phyloP scores from a whole-genome alignment of 106 monocot genomes.

The Acorus calamus region DNA sequence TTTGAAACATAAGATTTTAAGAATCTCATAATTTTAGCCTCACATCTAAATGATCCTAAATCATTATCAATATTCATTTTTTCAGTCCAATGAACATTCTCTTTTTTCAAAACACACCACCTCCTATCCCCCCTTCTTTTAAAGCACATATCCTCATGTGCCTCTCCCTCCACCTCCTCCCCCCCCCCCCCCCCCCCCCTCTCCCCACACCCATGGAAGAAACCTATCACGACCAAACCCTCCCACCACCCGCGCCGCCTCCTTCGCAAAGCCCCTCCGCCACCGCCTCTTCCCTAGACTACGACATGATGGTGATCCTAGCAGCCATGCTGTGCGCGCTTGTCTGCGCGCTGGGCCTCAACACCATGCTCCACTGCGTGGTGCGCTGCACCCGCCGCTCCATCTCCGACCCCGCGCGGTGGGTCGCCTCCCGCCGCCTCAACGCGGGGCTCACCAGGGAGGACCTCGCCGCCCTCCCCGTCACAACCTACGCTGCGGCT shows the following conservation, averaged over 20 bases:
- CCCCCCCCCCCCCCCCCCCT: fast-evolving
- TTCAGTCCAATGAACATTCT: no score
- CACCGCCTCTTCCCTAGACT: conserved; percentile 5
- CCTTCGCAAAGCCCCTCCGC: background rate
- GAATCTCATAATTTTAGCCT: no score
- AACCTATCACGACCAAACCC: background rate
- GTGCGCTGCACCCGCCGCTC: conserved; percentile 27
- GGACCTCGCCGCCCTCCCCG: conserved; percentile 27
- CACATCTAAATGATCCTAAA: no score
- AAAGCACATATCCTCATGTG: no score
- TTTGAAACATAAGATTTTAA: no score
- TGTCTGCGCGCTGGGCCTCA: conserved; percentile 39
- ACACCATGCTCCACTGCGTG: conserved; percentile 28
- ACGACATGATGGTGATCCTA: conserved; percentile 37
- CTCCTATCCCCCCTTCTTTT: no score
- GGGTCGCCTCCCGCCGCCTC: conserved; percentile 15
- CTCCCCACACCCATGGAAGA: background rate
- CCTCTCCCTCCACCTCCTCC: no score
- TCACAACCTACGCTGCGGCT: conserved; percentile 19
- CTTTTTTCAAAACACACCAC: no score
- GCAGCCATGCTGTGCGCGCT: conserved; percentile 44
- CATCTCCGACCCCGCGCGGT: conserved; percentile 21
- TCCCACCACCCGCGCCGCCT: background rate
- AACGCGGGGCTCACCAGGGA: conserved; percentile 34
- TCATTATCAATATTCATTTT: no score